Base-by-base conservation (phyloP, 371 early-diverging fungal genomes). In the Mortierella sp. region DNA sequence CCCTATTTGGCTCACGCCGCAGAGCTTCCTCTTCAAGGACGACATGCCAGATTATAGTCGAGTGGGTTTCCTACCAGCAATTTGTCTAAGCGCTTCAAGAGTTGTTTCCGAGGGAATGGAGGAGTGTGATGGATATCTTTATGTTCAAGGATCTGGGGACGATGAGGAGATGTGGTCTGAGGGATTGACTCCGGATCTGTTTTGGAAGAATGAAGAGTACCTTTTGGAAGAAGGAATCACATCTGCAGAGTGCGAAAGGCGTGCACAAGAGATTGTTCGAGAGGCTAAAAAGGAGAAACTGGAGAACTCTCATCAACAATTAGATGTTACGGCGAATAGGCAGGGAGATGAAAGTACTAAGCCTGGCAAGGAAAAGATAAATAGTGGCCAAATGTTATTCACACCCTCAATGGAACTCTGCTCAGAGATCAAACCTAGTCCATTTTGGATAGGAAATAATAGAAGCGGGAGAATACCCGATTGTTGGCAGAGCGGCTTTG, bases 131-230 rank as follows among this genome's bases (percentile, higher is more conserved):
- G 90, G 91, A 0, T 95, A 89, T 65, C 73, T 88, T 5, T 97
- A 97, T 70, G 93, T 97, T 4, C 96, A 97, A 84, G 97, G 97
- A 6, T 92, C 96, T 2, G 97, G 91, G 0, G 97, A 97, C 77
- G 96, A 97, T 78, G 91, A 94, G 43, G 97, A 97, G 74, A 84
- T 91, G 68, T 97, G 97, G 97, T 87, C 92, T 35, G 64, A 87
- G 85, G 94, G 93, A 0, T 75, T 95, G 59, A 92, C 90, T 0
- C 91, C 92, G 0, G 74, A 73, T 28, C 54, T 93, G 35, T 96
- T 95, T 71, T 96, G 97, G 97, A 76, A 89, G 57, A 84, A 94
- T 65, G 74, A 83, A 10, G 79, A 80, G 0, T 72, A 76, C 35
- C 71, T 95, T 3, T 72, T 95, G 26, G 72, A 75, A 35, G 66